Conservation (phyloP, 176 grass and related monocot species). For the Urochloa ruziziensis region DNA sequence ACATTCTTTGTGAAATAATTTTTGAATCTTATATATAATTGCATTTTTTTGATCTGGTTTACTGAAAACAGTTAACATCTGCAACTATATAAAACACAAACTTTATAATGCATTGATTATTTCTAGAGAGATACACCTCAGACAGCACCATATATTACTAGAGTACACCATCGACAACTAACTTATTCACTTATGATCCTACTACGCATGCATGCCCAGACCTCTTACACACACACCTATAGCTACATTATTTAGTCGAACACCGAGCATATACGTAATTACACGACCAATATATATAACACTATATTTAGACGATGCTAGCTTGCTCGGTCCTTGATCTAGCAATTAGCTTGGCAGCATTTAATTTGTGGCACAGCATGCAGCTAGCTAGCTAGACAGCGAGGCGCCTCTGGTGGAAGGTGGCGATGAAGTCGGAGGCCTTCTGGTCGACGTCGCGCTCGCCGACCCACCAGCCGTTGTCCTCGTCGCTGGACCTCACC, state of each 20-base stretch:
- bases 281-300: not conserved
- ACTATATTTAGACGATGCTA: not conserved
- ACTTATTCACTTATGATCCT: not conserved
- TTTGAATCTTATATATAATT: too few relatives aligned
- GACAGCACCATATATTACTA: not conserved
- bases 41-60: too few relatives aligned
- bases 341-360: too few relatives aligned
- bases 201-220: not conserved
- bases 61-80: too few relatives aligned
- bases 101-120: not conserved
- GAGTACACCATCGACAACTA: not conserved
- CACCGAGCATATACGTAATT: not conserved
- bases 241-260: not conserved
- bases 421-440: slow-evolving; percentile 72
- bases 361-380: too few relatives aligned
- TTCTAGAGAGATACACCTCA: not conserved
- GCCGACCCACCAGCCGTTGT: slow-evolving; percentile 60
- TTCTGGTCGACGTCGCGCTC: slow-evolving; percentile 70
- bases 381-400: not conserved
- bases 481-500: slow-evolving; percentile 69
- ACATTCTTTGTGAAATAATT: too few relatives aligned
- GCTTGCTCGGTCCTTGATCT: not conserved
- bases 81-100: not conserved
- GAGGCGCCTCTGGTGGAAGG: slow-evolving; percentile 56
- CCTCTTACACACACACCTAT: not conserved